These are phyloP conservation scores for Globisporangium spiculum DNA, from an alignment of 352 stramenopile genomes.

Conservation along the genomic window DNA sequence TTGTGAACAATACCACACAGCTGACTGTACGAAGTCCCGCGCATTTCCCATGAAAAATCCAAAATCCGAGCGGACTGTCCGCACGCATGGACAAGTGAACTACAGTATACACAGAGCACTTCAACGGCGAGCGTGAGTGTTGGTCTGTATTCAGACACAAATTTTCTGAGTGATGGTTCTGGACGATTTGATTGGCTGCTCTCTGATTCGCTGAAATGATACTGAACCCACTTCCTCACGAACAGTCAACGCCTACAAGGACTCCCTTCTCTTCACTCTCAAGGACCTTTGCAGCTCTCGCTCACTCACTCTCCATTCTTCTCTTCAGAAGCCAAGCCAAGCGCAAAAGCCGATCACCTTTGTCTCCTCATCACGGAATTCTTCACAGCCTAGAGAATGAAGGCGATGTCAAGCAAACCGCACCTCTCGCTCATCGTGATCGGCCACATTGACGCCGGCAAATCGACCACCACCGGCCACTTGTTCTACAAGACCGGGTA, in stretches of 20 bases:
- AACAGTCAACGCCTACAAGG: no score
- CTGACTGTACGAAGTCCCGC: background rate
- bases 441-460: conserved; percentile 96
- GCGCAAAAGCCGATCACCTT: no score
- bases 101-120: background rate
- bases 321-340: conserved; percentile 20
- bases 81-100: no score
- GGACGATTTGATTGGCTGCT: background rate
- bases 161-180: background rate
- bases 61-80: background rate
- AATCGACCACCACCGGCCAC: conserved; percentile 98
- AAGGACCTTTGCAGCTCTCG: background rate
- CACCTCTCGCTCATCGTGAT: conserved; percentile 94
- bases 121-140: background rate
- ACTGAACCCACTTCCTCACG: background rate
- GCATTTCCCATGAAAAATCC: background rate
- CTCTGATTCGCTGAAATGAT: background rate
- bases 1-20: background rate
- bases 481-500: conserved; percentile 99
- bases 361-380: no score
- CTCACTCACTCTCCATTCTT: background rate
- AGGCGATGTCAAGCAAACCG: conserved; percentile 31
- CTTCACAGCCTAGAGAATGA: no score
- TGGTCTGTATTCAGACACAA: background rate
- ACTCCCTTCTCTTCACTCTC: background rate